Base-by-base conservation (phyloP, 2,329 filamentous ascomycete genomes). In the Zymoseptoria brevis region DNA sequence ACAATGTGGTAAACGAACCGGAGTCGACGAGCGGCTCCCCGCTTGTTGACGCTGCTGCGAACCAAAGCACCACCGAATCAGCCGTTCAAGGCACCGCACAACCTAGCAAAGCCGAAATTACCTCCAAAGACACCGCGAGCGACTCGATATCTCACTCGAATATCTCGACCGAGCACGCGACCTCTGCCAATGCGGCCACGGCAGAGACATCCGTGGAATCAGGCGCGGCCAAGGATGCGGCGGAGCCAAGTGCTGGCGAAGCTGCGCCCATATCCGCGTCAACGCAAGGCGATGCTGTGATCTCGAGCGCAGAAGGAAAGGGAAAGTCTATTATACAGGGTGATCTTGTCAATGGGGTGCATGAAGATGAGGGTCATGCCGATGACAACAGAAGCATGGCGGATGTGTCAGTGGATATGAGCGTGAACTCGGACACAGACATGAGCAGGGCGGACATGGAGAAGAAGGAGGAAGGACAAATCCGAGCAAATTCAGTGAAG, bases 391-490 rank as follows among this genome's bases (percentile, higher is more conserved):
- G 85, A 69, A 77, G 81, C 64, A 75, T 81, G 64, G 80, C 81
- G 71, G 87, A 85, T 60, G 80, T 83, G 65, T 83, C 87, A 68
- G 84, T 84, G 63, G 89, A 87, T 71, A 79, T 83, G 64, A 90
- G 85, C 72, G 87, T 86, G 66, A 86, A 85, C 67, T 92, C 89
- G 58, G 89, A 92, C 75, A 90, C 84, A 49, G 89, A 92, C 71
- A 83, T 84, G 66, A 86, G 85, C 62, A 83, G 83, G 68, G 77
- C 77, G 55, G 83, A 83, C 60, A 74, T 73, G 65, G 78, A 73
- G 72, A 79, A 82, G 71, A 74, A 74, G 61, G 81, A 82, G 62
- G 80, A 82, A 71, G 80, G 55, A 19, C 79, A 80, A 54, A 76
- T 76, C 61, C 84, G 64, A 81, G 86, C 62, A 69, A 75, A 74